phyloP scores from a whole-genome alignment of 2,329 filamentous ascomycete species.

The Pseudocercospora ulei region DNA sequence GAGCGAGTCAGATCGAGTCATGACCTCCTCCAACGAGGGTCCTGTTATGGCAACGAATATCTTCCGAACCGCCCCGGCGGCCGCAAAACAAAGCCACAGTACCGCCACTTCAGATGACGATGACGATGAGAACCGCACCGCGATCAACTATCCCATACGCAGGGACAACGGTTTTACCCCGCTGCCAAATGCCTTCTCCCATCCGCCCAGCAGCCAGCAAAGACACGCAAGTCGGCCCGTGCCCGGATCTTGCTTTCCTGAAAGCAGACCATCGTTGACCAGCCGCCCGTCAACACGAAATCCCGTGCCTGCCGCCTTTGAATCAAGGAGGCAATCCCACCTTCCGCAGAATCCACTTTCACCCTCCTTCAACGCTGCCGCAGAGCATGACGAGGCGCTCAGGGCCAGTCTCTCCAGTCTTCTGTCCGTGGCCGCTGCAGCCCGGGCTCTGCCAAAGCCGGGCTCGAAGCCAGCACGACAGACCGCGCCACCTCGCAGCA shows the following conservation, averaged over 20 bases:
- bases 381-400: slow-evolving; percentile 82
- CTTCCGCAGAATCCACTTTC: slow-evolving; percentile 59
- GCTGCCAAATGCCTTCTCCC: slow-evolving; percentile 84
- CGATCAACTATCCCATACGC: slow-evolving; percentile 55
- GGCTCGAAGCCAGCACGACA: slow-evolving; percentile 32
- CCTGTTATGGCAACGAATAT: slow-evolving; percentile 31
- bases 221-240: slow-evolving; percentile 45
- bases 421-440: slow-evolving; percentile 86
- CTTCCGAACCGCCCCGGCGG: slow-evolving; percentile 23
- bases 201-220: slow-evolving; percentile 55
- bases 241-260: slow-evolving; percentile 39
- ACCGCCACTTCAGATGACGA: slow-evolving; percentile 37
- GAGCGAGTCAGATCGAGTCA: slow-evolving; percentile 68
- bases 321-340: slow-evolving; percentile 41
- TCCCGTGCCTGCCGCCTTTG: slow-evolving; percentile 32
- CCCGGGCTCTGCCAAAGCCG: slow-evolving; percentile 64
- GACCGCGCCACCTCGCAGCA: slow-evolving; percentile 21
- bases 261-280: slow-evolving; percentile 30
- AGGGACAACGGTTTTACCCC: slow-evolving; percentile 58
- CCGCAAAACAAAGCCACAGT: background rate
- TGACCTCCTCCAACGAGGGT: slow-evolving; percentile 56
- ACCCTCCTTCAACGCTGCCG: slow-evolving; percentile 58
- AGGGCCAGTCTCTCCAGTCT: slow-evolving; percentile 89
- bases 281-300: slow-evolving; percentile 26
- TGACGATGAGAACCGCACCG: slow-evolving; percentile 71